Conservation (phyloP, 108 stramenopile genomes). For the Chaetoceros muelleri region DNA sequence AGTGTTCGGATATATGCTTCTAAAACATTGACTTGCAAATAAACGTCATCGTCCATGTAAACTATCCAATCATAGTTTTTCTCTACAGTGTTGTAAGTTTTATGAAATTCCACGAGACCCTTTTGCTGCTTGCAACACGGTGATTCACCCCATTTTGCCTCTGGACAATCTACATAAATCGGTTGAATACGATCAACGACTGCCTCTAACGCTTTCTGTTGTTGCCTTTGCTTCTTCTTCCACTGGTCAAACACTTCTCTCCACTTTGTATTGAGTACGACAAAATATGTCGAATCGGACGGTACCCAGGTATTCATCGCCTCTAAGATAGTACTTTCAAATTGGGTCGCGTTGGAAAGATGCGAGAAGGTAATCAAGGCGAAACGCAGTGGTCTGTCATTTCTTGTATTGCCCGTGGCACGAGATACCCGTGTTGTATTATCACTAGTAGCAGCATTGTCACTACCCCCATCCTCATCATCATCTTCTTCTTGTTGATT, state of each 20-base stretch:
- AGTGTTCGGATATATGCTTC: neutral
- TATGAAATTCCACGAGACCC: conserved; percentile 8
- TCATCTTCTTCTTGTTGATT: no score
- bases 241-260: neutral
- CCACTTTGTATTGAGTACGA: neutral
- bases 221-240: neutral
- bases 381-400: no score
- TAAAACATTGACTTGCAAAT: conserved; percentile 5
- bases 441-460: no score
- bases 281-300: neutral
- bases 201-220: no score
- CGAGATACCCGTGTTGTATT: no score
- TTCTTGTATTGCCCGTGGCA: no score
- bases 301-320: neutral
- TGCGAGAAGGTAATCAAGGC: neutral
- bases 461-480: no score
- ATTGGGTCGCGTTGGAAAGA: neutral
- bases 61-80: conserved; percentile 15
- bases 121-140: conserved; percentile 28
- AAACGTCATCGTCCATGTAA: conserved; percentile 24
- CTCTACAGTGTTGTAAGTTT: conserved; percentile 3
- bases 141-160: conserved; percentile 19
- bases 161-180: conserved; percentile 23
- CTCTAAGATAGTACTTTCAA: neutral
- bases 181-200: conserved; percentile 12